phyloP scores from a whole-genome alignment of 2,329 filamentous ascomycete genomes.

The Epichloe glyceriae region DNA sequence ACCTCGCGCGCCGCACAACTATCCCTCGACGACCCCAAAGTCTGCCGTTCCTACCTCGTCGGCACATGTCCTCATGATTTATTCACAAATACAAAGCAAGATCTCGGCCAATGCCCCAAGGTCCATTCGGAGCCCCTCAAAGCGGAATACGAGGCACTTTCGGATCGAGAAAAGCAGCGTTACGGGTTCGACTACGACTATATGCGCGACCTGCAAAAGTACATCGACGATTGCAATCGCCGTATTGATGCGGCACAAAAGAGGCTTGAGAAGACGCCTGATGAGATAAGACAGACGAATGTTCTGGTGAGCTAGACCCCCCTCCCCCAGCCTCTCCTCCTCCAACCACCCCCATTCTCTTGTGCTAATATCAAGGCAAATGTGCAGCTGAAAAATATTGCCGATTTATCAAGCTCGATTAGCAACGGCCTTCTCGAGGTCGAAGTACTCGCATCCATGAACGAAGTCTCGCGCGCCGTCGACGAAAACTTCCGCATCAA shows the following conservation, averaged over 20 bases:
- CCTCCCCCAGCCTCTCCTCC: too few relatives aligned
- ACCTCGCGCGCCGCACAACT: constrained; percentile 67
- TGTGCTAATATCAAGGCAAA: not conserved
- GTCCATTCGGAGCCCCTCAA: constrained; percentile 82
- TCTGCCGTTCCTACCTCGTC: constrained; percentile 86
- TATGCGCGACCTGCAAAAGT: constrained; percentile 87
- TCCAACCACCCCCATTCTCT: not conserved
- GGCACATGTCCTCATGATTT: constrained; percentile 96
- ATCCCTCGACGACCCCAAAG: constrained; percentile 79
- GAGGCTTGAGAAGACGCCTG: constrained; percentile 88
- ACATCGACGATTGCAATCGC: constrained; percentile 92
- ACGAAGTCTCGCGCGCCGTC: constrained; percentile 67
- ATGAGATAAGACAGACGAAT: constrained; percentile 94
- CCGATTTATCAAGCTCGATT: constrained; percentile 66
- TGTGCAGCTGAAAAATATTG: constrained; percentile 62
- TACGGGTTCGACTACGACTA: constrained; percentile 96
- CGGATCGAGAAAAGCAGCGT: constrained; percentile 57
- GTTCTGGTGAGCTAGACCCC: constrained; percentile 42
- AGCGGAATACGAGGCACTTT: constrained; percentile 68
- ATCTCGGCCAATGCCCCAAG: constrained; percentile 79
- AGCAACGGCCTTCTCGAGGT: constrained; percentile 76
- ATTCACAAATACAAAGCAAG: constrained; percentile 98
- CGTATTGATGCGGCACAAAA: constrained; percentile 85
- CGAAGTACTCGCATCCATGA: constrained; percentile 69
- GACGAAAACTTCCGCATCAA: constrained; percentile 81